A percentile compares a stretch with the other conserved stretches of the same genome.
Conservation (phyloP, 2,329 filamentous ascomycete genomes). For the Paecilomyces sp. region DNA sequence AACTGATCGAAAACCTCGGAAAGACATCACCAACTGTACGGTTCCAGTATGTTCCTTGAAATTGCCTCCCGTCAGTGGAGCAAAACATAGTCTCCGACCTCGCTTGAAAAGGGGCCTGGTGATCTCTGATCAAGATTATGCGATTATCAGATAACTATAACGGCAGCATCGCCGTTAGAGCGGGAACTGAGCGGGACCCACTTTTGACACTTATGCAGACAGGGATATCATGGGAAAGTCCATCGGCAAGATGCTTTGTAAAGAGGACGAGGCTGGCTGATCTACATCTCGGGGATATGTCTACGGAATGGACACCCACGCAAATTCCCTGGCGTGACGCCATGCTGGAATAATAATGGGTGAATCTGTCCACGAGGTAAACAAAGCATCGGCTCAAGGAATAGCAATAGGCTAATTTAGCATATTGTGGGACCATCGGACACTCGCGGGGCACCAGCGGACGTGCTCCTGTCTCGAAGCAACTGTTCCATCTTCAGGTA, state of each 20-base stretch:
- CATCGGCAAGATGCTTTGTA: not conserved
- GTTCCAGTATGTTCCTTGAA: not conserved
- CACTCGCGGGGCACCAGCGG: not conserved
- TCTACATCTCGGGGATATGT: not conserved
- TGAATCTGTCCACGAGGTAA: not conserved
- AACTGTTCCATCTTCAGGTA: not conserved
- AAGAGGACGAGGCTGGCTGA: not conserved
- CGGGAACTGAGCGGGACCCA: not conserved
- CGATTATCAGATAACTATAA: not conserved
- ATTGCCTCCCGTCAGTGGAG: not conserved
- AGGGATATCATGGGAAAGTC: not conserved
- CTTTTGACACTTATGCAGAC: not conserved
- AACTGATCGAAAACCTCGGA: not conserved
- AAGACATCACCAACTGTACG: not conserved
- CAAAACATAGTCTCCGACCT: not conserved
- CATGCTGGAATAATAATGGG: not conserved
- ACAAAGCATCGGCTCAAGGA: not conserved
- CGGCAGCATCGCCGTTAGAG: not conserved
- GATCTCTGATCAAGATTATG: not conserved
- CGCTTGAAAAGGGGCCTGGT: not conserved
- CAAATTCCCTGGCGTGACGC: not conserved
- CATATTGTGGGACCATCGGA: not conserved
- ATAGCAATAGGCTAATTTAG: not conserved
- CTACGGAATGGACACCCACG: not conserved
- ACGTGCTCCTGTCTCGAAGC: too few species aligned